A percentile compares a stretch with the other conserved stretches of the same genome.
phyloP scores from a whole-genome alignment of 2,329 filamentous ascomycete species.

The Penicillium sp. region DNA sequence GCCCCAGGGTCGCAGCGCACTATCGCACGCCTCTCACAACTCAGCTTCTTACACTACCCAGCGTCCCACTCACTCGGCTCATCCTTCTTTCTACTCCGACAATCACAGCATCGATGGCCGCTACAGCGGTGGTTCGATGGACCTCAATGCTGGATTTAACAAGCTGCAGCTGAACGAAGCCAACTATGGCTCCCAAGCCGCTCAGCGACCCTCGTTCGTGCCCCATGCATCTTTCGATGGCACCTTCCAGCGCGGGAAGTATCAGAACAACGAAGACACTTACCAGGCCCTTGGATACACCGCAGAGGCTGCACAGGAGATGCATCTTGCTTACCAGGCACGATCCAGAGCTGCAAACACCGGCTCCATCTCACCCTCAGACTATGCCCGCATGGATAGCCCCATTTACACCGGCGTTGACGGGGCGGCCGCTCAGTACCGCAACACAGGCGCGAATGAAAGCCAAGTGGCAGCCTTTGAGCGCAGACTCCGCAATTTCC shows the following conservation, averaged over 20 bases:
- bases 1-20: slow-evolving; percentile 26
- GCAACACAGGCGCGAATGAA: slow-evolving; percentile 44
- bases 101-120: slow-evolving; percentile 35
- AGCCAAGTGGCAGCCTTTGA: slow-evolving; percentile 50
- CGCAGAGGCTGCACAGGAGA: slow-evolving; percentile 31
- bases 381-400: slow-evolving; percentile 48
- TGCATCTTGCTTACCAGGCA: slow-evolving; percentile 39
- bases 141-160: slow-evolving; percentile 34
- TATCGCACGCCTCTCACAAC: slow-evolving; percentile 38
- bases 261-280: slow-evolving; percentile 33
- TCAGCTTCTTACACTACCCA: slow-evolving; percentile 36
- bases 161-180: slow-evolving; percentile 39
- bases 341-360: slow-evolving; percentile 46
- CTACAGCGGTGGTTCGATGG: slow-evolving; percentile 29
- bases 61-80: slow-evolving; percentile 39
- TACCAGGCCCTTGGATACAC: slow-evolving; percentile 32
- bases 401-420: slow-evolving; percentile 49
- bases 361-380: slow-evolving; percentile 48
- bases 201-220: slow-evolving; percentile 33
- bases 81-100: slow-evolving; percentile 43
- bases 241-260: slow-evolving; percentile 48
- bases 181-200: slow-evolving; percentile 35
- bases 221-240: slow-evolving; percentile 47
- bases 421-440: slow-evolving; percentile 48
- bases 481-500: slow-evolving; percentile 50